These are phyloP conservation scores for Combretum micranthum DNA, from an alignment of 345 rosid species.

Conservation along the genomic window DNA sequence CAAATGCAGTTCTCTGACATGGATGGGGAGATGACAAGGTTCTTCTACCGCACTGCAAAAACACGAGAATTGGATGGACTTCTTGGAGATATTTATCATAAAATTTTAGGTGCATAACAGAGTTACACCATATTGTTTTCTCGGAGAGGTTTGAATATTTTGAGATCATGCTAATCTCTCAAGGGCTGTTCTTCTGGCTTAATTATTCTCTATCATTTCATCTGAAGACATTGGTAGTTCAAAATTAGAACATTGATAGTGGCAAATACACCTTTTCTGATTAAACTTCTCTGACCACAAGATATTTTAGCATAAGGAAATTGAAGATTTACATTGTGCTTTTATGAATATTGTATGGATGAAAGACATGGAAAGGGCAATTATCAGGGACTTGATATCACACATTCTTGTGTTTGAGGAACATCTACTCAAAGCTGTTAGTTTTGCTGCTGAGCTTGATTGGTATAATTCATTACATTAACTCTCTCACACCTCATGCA, in stretches of 20 bases:
- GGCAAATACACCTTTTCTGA: no score
- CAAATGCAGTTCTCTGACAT: conserved; percentile 57
- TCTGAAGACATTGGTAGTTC: no score
- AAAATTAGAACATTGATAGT: no score
- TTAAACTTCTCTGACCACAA: no score
- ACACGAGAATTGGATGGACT: conserved; percentile 79
- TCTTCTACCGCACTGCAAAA: conserved; percentile 80
- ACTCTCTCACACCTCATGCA: background rate
- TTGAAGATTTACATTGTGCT: no score
- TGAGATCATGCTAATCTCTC: no score
- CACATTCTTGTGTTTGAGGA: conserved; percentile 59
- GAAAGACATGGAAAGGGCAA: conserved; percentile 92
- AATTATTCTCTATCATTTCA: no score
- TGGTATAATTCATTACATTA: conserved; percentile 43
- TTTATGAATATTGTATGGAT: conserved; percentile 5
- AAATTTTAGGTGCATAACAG: conserved; percentile 56
- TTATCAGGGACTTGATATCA: conserved; percentile 76
- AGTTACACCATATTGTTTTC: background rate
- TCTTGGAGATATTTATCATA: conserved; percentile 95
- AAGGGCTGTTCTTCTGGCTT: no score
- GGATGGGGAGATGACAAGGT: conserved; percentile 66
- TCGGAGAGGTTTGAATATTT: no score
- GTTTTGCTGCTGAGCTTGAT: conserved; percentile 89
- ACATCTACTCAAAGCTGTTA: conserved; percentile 74
- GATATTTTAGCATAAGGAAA: no score